Base-by-base conservation (phyloP, 2,329 filamentous ascomycete species). In the Thelonectria discophora region DNA sequence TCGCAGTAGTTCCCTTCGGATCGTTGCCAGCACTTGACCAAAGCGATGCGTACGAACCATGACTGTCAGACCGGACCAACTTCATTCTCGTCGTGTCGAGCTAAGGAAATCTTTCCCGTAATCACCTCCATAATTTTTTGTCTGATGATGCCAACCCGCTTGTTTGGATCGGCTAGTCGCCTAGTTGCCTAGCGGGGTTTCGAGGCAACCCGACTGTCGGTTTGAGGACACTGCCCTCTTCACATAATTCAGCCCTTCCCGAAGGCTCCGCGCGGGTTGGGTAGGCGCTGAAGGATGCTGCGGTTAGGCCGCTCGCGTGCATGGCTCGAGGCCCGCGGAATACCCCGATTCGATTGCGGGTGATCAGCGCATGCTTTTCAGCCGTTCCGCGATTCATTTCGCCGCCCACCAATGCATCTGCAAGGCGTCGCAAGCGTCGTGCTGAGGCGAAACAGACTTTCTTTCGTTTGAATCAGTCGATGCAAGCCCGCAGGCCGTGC, bases 281-380 rank as follows among this genome's bases (percentile, higher is more conserved):
- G 60, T 42, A 45, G 55, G 48, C 60, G 53, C 45, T 53, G 59
- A 50, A 27, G 43, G 55, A 62, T 59, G 48, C 53, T 64, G 58
- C 9, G 8, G 32, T 34, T 62, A 58, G 58, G 58, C 58, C 52
- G 58, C 62, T 32, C 30, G 20, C 54, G 62, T 57, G 54, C 58
- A 54, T 7, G 42, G 17, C 20, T 45, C 27, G 39, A 51, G 52
- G 18, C n/a, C 46, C 49, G 54, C 62, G 69, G 65, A 66, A 69
- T 60, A 50, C 27, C 55, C 67, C 64, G 63, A 68, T 71, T 63
- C 58, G 66, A 62, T 48, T 62, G 50, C 67, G 63, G 67, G 60
- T 67, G 65, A 71, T 71, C 69, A 69, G 66, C 60, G 56, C 51
- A 59, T 45, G 48, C 43, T 56, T 58, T 37, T 21, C 51, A n/a